phyloP scores from a whole-genome alignment of 257 asterid genomes.

The Penstemon barbatus region DNA sequence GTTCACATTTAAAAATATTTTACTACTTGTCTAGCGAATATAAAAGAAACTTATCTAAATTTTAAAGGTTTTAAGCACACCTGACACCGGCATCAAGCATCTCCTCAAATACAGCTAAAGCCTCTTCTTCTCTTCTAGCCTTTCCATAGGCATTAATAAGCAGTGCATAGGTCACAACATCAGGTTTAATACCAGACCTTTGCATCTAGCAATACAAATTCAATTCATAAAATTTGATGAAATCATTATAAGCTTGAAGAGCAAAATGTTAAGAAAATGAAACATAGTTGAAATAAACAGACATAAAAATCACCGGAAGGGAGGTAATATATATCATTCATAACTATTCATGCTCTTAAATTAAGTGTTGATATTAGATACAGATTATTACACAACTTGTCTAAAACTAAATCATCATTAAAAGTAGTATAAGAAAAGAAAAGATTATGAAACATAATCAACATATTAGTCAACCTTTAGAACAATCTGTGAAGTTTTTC shows the following conservation, averaged over 20 bases:
- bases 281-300: slow-evolving; percentile 4
- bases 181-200: slow-evolving; percentile 70
- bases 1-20: neutral
- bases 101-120: slow-evolving; percentile 94
- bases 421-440: too few relatives aligned
- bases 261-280: slow-evolving; percentile 14
- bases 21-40: neutral
- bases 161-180: slow-evolving; percentile 90
- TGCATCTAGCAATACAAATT: slow-evolving; percentile 68
- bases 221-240: slow-evolving; percentile 23
- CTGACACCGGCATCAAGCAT: slow-evolving; percentile 99
- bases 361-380: too few relatives aligned
- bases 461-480: too few relatives aligned
- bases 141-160: slow-evolving; percentile 89
- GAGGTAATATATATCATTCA: neutral
- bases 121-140: slow-evolving; percentile 99
- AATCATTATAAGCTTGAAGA: slow-evolving; percentile 22
- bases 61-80: slow-evolving; percentile 36
- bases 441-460: too few relatives aligned
- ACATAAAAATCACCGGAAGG: neutral
- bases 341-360: too few relatives aligned
- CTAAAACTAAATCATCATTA: too few relatives aligned
- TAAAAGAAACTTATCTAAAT: neutral
- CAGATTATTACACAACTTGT: too few relatives aligned
- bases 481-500: too few relatives aligned